Evolutionary conservation across 2,329 filamentous ascomycete genomes (phyloP).

Genomic region (Sporothrix globosa): DNA sequence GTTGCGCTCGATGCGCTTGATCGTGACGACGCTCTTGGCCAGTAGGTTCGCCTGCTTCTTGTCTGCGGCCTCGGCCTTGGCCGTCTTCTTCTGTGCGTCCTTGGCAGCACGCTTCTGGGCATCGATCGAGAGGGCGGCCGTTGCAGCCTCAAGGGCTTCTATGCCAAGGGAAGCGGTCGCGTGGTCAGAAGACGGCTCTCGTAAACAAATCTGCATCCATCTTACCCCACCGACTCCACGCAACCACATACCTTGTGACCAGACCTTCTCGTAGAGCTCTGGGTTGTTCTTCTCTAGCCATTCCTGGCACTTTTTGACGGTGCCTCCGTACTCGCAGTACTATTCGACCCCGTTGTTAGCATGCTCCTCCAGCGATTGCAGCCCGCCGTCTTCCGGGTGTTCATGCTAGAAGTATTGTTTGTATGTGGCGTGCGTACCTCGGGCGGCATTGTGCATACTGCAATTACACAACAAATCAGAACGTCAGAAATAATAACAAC

Average conservation of each 20-base stretch:
- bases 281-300: conserved; percentile 82
- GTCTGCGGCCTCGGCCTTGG: conserved; percentile 87
- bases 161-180: conserved; percentile 15
- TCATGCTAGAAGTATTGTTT: not conserved
- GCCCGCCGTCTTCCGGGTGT: too few species aligned
- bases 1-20: conserved; percentile 97
- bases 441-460: conserved; percentile 67
- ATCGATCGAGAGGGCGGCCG: conserved; percentile 83
- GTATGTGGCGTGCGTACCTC: conserved; percentile 54
- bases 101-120: conserved; percentile 94
- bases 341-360: conserved; percentile 46
- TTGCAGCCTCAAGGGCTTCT: conserved; percentile 83
- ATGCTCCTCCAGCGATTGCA: not conserved
- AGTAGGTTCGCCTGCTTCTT: conserved; percentile 81
- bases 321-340: conserved; percentile 99
- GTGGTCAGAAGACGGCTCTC: conserved; percentile 16
- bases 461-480: conserved; percentile 32
- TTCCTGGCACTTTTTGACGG: conserved; percentile 93
- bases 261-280: conserved; percentile 75
- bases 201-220: conserved; percentile 34
- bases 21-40: conserved; percentile 78
- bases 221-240: conserved; percentile 33
- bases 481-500: not conserved
- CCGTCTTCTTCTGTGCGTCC: conserved; percentile 94
- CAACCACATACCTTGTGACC: conserved; percentile 70